Conservation (phyloP, 441 rosid genomes). For the Syzygium malaccense region DNA sequence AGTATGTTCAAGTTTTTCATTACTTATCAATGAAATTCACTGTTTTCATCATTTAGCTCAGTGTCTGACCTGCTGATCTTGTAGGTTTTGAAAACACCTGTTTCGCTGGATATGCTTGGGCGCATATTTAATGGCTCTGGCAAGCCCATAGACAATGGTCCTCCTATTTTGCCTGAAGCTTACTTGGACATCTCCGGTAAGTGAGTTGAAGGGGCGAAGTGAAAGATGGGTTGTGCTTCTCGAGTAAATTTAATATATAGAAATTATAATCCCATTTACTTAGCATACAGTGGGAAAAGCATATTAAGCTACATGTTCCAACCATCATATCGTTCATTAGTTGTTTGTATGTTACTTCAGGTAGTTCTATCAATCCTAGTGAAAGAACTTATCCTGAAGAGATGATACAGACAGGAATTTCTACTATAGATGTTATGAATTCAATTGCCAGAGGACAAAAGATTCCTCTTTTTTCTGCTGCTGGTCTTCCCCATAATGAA, state of each 20-base stretch:
- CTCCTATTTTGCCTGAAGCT: constrained; percentile 96
- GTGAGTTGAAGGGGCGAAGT: background rate
- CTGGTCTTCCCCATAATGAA: constrained; percentile 99
- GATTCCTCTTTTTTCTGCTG: constrained; percentile 99
- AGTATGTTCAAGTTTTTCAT: background rate
- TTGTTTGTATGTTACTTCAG: constrained; percentile 22
- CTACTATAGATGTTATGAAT: constrained; percentile 99
- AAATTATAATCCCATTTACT: background rate
- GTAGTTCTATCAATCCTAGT: constrained; percentile 98
- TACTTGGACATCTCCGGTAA: constrained; percentile 93
- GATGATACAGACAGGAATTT: constrained; percentile 99
- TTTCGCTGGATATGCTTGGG: constrained; percentile 98
- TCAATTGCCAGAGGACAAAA: constrained; percentile 99
- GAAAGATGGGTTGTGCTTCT: background rate
- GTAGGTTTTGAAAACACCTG: constrained; percentile 95
- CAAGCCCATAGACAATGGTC: constrained; percentile 98
- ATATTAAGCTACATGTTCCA: background rate
- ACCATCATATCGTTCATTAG: background rate
- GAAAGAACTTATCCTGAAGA: constrained; percentile 99
- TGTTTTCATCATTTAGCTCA: background rate
- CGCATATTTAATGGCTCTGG: constrained; percentile 99
- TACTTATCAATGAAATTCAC: background rate
- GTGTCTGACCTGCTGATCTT: constrained; percentile 5
- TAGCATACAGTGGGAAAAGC: background rate
- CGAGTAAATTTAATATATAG: background rate